These are phyloP conservation scores for Fusarium pilosicola DNA, from an alignment of 2,329 filamentous ascomycete genomes.

Conservation along the genomic window DNA sequence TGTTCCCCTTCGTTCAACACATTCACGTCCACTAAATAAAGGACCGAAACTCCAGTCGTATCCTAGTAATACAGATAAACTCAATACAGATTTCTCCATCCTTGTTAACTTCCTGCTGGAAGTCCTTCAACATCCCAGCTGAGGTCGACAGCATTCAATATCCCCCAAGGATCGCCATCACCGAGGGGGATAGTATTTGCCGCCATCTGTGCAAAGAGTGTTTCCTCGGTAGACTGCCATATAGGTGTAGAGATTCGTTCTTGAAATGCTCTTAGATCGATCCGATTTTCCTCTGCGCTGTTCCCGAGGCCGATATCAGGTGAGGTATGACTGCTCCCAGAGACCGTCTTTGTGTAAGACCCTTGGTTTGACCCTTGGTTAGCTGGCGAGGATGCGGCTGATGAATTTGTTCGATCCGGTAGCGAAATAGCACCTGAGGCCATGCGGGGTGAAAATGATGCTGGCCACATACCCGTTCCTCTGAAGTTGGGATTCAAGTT, in stretches of 20 bases:
- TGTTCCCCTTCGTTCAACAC: background rate
- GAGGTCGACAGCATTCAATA: constrained; percentile 42
- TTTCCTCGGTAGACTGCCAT: constrained; percentile 48
- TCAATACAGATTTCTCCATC: background rate
- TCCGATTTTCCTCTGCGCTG: constrained; percentile 49
- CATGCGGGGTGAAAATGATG: constrained; percentile 15
- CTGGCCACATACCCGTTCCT: constrained; percentile 10
- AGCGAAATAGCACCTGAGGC: constrained; percentile 31
- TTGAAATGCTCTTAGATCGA: constrained; percentile 49
- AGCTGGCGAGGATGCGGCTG: constrained; percentile 46
- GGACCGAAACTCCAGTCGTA: constrained; percentile 1
- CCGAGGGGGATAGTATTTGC: constrained; percentile 36
- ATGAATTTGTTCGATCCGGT: constrained; percentile 49
- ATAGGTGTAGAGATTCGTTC: constrained; percentile 45
- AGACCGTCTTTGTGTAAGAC: constrained; percentile 34
- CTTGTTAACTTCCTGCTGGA: constrained; percentile 2
- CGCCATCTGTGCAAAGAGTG: constrained; percentile 43
- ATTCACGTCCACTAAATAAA: background rate
- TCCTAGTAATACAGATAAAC: background rate
- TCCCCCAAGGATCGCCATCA: constrained; percentile 44
- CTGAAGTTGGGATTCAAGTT: constrained; percentile 3
- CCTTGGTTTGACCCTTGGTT: constrained; percentile 37
- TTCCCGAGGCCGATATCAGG: constrained; percentile 49
- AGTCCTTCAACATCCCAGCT: constrained; percentile 37
- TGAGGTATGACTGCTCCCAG: constrained; percentile 47